A percentile compares a stretch with the other conserved stretches of the same genome.
These are phyloP conservation scores for Draba incana DNA, from an alignment of 345 rosid species.

Conservation along the genomic window DNA sequence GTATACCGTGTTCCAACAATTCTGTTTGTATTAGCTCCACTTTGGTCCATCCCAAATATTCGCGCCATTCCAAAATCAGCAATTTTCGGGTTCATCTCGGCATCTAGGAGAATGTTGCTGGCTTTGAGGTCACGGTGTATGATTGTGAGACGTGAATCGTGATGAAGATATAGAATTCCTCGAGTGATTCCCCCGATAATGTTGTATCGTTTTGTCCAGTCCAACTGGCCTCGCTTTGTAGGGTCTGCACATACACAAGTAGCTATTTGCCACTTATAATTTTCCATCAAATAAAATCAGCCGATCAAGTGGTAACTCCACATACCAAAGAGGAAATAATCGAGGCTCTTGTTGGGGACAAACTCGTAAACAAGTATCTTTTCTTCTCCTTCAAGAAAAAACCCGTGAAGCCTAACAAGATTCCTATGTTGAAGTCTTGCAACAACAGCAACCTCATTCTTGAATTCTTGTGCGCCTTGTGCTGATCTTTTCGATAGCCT, in stretches of 20 bases:
- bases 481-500: neutral
- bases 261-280: neutral
- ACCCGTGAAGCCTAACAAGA: neutral
- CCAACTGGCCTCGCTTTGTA: neutral
- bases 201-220: neutral
- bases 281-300: neutral
- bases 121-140: slow-evolving; percentile 6
- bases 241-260: neutral
- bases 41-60: neutral
- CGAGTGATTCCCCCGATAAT: neutral
- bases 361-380: slow-evolving; percentile 1
- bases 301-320: neutral
- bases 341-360: slow-evolving; percentile 1
- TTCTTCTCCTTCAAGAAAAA: neutral
- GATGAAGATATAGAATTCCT: slow-evolving; percentile 1
- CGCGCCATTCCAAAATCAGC: slow-evolving; percentile 8
- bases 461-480: slow-evolving; percentile 4
- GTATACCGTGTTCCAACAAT: neutral
- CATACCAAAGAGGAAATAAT: slow-evolving; percentile 7
- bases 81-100: neutral
- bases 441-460: neutral
- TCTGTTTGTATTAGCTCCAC: neutral
- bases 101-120: neutral
- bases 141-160: neutral
- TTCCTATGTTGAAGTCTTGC: slow-evolving; percentile 1